phyloP scores from a whole-genome alignment of 1,284 basidiomycete genomes.

The Exsudoporus floridanus region DNA sequence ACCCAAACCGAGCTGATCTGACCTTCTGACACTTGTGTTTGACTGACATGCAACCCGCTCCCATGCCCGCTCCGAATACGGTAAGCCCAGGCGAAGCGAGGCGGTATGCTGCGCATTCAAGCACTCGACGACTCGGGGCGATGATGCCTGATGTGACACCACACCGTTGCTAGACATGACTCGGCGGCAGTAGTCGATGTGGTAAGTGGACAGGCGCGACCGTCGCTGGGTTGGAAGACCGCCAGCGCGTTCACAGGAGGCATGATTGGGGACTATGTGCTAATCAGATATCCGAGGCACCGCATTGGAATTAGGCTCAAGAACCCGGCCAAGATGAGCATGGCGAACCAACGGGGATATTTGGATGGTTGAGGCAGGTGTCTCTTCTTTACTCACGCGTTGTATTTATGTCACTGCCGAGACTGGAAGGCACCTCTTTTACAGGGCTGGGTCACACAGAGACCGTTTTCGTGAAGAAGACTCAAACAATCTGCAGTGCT shows the following conservation, averaged over 20 bases:
- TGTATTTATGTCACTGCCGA: constrained; percentile 39
- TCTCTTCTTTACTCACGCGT: constrained; percentile 35
- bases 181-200: constrained; percentile 8
- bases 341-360: constrained; percentile 26
- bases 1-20: constrained; percentile 15
- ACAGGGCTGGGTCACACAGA: constrained; percentile 37
- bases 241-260: constrained; percentile 23
- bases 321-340: constrained; percentile 18
- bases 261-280: constrained; percentile 28
- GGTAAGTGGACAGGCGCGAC: constrained; percentile 1
- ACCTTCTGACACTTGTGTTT: constrained; percentile 22
- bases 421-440: constrained; percentile 35
- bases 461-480: constrained; percentile 38
- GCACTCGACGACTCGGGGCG: constrained; percentile 6
- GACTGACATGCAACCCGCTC: constrained; percentile 19
- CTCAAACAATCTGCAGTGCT: constrained; percentile 29
- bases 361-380: constrained; percentile 23
- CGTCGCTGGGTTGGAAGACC: constrained; percentile 33
- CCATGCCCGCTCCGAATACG: constrained; percentile 13
- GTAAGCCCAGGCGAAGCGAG: background rate
- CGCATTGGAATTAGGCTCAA: constrained; percentile 40
- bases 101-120: constrained; percentile 1
- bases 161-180: constrained; percentile 1
- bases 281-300: constrained; percentile 41
- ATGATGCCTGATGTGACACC: constrained; percentile 1